phyloP scores from a whole-genome alignment of 805 yeast genomes.

The Metschnikowia santaceciliae region DNA sequence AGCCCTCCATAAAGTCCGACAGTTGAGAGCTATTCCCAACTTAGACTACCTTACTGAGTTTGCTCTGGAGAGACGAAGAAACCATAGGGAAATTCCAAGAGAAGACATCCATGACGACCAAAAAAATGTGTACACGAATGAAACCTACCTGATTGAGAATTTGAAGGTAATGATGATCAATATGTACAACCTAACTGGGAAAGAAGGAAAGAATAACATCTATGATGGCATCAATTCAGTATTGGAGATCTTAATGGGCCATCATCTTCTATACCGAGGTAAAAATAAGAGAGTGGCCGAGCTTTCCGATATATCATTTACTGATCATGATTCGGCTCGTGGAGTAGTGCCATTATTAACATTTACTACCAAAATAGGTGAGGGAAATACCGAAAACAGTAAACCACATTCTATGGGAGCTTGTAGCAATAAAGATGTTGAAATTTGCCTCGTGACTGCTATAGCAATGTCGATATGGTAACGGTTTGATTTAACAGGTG shows the following conservation, averaged over 20 bases:
- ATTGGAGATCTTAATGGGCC: slow-evolving; percentile 6
- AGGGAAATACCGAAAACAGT: background rate
- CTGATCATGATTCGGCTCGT: background rate
- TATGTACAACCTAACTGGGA: background rate
- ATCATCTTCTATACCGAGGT: slow-evolving; percentile 3
- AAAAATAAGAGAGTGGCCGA: background rate
- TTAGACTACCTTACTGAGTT: background rate
- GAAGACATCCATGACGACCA: background rate
- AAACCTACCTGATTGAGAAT: slow-evolving; percentile 1
- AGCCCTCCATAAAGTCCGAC: background rate
- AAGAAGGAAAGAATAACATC: background rate
- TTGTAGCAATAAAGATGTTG: slow-evolving; percentile 7
- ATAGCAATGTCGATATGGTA: slow-evolving; percentile 9
- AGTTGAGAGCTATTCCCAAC: background rate
- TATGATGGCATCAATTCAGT: slow-evolving; percentile 4
- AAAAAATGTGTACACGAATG: background rate
- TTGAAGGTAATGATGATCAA: background rate
- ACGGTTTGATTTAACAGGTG: slow-evolving; percentile 6
- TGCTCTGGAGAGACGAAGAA: background rate
- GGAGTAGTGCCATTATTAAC: slow-evolving; percentile 3
- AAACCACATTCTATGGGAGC: background rate
- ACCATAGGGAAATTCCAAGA: background rate
- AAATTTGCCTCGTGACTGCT: slow-evolving; percentile 6
- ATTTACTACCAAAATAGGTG: background rate
- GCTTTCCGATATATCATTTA: slow-evolving; percentile 1